Evolutionary conservation across 2,329 filamentous ascomycete species (phyloP).

Genomic region (Trematosphaeria pertusa): DNA sequence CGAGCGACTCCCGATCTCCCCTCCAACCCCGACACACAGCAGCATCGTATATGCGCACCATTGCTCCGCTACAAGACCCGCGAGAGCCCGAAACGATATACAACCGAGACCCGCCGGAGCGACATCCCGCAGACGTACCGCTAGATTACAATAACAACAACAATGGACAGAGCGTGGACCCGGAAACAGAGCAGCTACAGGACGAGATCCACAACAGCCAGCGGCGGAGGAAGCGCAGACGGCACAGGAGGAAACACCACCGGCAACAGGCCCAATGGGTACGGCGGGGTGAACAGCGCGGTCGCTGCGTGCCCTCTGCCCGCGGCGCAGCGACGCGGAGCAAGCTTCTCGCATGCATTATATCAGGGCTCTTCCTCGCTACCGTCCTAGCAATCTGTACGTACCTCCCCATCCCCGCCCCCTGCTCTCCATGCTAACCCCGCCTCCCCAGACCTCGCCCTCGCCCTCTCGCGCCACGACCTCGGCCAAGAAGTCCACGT

Average conservation of each 20-base stretch:
- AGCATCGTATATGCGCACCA: conserved; percentile 41
- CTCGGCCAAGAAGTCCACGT: conserved; percentile 77
- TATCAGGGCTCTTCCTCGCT: conserved; percentile 69
- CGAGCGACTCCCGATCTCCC: conserved; percentile 37
- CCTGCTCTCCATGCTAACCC: too few relatives aligned
- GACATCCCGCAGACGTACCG: conserved; percentile 43
- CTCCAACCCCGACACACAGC: conserved; percentile 44
- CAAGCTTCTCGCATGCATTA: conserved; percentile 57
- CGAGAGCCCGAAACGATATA: conserved; percentile 30
- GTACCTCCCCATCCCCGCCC: conserved; percentile 41
- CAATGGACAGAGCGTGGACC: conserved; percentile 56
- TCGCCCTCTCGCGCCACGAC: conserved; percentile 70
- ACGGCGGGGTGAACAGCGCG: conserved; percentile 28
- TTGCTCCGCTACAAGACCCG: conserved; percentile 33
- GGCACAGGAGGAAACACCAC: conserved; percentile 37
- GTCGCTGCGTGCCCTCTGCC: conserved; percentile 27
- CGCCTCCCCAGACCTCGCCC: conserved; percentile 76
- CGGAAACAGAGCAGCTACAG: conserved; percentile 58
- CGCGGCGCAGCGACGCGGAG: conserved; percentile 37
- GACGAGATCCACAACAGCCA: conserved; percentile 48
- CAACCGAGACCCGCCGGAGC: conserved; percentile 7
- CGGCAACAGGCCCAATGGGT: conserved; percentile 36
- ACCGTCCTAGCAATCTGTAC: conserved; percentile 70
- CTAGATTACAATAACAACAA: too few relatives aligned
- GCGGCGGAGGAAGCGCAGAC: conserved; percentile 46